phyloP scores from a whole-genome alignment of 108 stramenopile species.

The Fragilariopsis cylindrus region DNA sequence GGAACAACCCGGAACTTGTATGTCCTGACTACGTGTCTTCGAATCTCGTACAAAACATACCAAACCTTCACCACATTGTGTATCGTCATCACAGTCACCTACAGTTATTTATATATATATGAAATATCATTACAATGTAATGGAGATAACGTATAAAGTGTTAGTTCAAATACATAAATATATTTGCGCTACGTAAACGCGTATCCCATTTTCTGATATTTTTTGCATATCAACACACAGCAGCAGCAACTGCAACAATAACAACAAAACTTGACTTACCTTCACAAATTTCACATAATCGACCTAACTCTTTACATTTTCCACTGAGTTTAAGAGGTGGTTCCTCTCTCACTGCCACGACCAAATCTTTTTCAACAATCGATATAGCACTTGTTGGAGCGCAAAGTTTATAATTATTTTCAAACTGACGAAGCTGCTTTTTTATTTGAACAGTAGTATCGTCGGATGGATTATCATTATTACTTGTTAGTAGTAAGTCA shows the following conservation, averaged over 20 bases:
- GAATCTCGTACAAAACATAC: slow-evolving; percentile 11
- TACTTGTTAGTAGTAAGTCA: background rate
- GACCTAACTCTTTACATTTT: slow-evolving; percentile 1
- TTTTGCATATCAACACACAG: no score
- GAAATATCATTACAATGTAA: no score
- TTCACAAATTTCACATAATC: slow-evolving; percentile 2
- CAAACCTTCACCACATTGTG: slow-evolving; percentile 7
- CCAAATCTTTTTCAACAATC: no score
- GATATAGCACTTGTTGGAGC: no score
- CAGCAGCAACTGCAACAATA: no score
- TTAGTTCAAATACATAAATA: no score
- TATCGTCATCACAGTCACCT: slow-evolving; percentile 14
- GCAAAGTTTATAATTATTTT: background rate
- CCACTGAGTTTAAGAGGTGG: background rate
- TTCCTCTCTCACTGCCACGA: background rate
- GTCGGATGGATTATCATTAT: background rate
- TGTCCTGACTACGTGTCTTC: background rate
- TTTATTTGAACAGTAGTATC: background rate
- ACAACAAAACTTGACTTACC: background rate
- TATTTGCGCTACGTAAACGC: no score
- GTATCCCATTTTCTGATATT: no score
- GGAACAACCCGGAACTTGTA: background rate
- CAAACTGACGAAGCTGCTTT: background rate
- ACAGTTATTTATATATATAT: no score
- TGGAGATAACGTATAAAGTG: no score